Evolutionary conservation across 257 asterid species (phyloP).

Genomic region (Vinca minor): DNA sequence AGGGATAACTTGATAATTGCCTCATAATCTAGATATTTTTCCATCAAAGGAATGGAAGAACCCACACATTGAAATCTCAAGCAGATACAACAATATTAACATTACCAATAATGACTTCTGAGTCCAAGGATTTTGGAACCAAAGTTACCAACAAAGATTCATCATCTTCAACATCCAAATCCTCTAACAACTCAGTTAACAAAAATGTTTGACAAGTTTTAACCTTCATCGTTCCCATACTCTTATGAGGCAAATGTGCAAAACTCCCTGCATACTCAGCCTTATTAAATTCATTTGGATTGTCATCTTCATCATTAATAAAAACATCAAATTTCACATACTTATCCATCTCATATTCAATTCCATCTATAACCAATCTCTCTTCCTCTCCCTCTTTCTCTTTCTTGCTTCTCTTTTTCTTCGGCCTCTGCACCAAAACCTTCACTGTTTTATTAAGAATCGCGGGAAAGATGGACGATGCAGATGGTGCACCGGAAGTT

Average conservation of each 20-base stretch:
- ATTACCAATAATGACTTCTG: not conserved
- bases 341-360: conserved; percentile 10
- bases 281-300: conserved; percentile 11
- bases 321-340: conserved; percentile 18
- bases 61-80: too few species aligned
- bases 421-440: not conserved
- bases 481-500: conserved; percentile 1
- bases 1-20: too few species aligned
- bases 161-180: conserved; percentile 23
- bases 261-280: conserved; percentile 17
- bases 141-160: conserved; percentile 22
- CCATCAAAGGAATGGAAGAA: too few species aligned
- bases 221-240: not conserved
- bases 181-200: conserved; percentile 19
- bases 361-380: conserved; percentile 9
- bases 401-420: conserved; percentile 5
- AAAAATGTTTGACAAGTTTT: conserved; percentile 1
- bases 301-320: conserved; percentile 19
- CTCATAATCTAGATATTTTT: too few species aligned
- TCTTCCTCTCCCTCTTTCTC: conserved; percentile 10
- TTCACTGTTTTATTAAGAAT: not conserved
- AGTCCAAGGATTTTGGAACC: conserved; percentile 15
- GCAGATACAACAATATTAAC: conserved; percentile 1
- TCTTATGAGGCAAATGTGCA: conserved; percentile 15
- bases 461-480: not conserved